These are phyloP conservation scores for Echites panduratus DNA, from an alignment of 257 asterid species.

Conservation along the genomic window DNA sequence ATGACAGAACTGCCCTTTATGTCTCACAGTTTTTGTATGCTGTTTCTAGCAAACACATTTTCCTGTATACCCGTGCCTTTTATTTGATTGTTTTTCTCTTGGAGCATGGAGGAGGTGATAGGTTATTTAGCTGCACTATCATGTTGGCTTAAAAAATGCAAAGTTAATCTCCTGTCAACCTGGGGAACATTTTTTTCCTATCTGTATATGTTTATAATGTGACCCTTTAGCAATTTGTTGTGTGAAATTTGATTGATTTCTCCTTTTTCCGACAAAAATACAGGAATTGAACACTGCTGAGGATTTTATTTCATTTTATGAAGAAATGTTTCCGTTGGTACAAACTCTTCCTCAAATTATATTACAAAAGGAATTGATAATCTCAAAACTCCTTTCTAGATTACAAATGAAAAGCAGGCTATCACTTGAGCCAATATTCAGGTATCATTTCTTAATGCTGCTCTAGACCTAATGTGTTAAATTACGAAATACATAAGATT, in stretches of 20 bases:
- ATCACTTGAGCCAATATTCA: slow-evolving; percentile 71
- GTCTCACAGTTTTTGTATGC: neutral
- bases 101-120: neutral
- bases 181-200: neutral
- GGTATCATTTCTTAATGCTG: slow-evolving; percentile 33
- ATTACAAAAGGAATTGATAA: slow-evolving; percentile 66
- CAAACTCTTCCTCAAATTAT: slow-evolving; percentile 88
- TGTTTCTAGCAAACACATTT: neutral
- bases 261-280: slow-evolving; percentile 3
- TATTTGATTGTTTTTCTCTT: neutral
- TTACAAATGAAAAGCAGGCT: slow-evolving; percentile 67
- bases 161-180: neutral
- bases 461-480: neutral
- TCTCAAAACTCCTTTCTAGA: slow-evolving; percentile 52
- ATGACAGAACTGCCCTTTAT: neutral
- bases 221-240: neutral
- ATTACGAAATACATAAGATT: neutral
- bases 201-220: neutral
- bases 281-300: slow-evolving; percentile 96
- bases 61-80: neutral
- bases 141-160: neutral
- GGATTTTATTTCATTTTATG: slow-evolving; percentile 81
- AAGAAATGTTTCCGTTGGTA: slow-evolving; percentile 73
- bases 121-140: neutral
- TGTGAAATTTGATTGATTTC: neutral